Base-by-base conservation (phyloP, 1,139 yeast genomes). In the Candida sanyaensis region DNA sequence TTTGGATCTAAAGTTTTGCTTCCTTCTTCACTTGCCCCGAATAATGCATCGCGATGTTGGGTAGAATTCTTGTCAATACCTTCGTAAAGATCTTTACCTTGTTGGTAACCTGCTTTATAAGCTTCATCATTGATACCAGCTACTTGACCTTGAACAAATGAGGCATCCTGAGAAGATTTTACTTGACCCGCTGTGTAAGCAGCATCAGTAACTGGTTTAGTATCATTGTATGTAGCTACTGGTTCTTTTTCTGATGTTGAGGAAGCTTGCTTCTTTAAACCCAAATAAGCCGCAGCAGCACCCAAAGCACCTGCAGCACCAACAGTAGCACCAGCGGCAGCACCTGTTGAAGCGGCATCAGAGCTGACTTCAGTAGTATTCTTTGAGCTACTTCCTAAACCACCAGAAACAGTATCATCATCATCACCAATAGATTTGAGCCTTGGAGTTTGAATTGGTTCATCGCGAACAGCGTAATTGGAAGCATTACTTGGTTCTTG, bases 401-500 rank as follows among this genome's bases (percentile, higher is more conserved):
- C 39, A 33, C 32, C 21, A 2, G 21, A 17, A 17, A 17, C 21
- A 2, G 10, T 28, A 31, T 36, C 44, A 26, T 42, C 44, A 9
- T 42, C 50, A 13, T 50, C 50, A 21, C 41, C 47, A 32, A 48
- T 32, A 39, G 50, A 49, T 8, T 46, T 39, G 17, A 47, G 40
- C 46, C 50, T 43, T 37, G 57, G 54, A 10, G 53, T 45, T 33
- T 39, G 44, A 38, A 55, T 48, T 5, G 61, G 53, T 39, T 56
- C 58, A 38, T 60, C 43, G 47, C 51, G 49, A n/a, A 58, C 56
- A 8, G 61, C 58, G 33, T 54, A 53, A 36, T 55, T 54, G 6
- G 59, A 50, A 21, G 57, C 58, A 48, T 55, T 47, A 27, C 46
- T 48, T 33, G 57, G 53, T 29, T 51, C 50, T 17, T 42, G 42